Conservation (phyloP, 768 basidiomycete genomes). For the Tulasnella sp. region DNA sequence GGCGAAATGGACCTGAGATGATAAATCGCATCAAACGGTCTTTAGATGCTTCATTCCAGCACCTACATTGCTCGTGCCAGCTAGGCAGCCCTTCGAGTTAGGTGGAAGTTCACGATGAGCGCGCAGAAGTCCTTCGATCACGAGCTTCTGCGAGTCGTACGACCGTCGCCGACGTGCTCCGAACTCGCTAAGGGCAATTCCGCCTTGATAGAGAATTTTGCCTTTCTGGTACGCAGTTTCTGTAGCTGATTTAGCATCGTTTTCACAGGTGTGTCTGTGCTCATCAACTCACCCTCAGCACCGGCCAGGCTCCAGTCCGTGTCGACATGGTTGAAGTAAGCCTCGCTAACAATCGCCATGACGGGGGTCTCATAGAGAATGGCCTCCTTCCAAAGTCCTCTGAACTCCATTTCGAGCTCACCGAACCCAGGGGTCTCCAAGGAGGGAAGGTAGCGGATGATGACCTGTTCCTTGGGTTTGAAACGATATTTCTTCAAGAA, state of each 20-base stretch:
- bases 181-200: constrained; percentile 72
- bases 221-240: constrained; percentile 69
- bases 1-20: constrained; percentile 71
- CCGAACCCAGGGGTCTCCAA: constrained; percentile 31
- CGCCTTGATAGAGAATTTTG: constrained; percentile 44
- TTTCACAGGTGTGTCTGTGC: background rate
- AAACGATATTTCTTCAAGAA: constrained; percentile 62
- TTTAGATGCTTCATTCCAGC: background rate
- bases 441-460: constrained; percentile 47
- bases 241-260: constrained; percentile 24
- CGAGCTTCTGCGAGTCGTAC: constrained; percentile 61
- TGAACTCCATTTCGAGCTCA: constrained; percentile 55
- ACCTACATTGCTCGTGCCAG: constrained; percentile 83
- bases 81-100: constrained; percentile 38
- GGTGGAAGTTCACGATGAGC: constrained; percentile 40
- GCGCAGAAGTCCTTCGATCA: constrained; percentile 55
- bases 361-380: constrained; percentile 96
- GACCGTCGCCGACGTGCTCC: constrained; percentile 75
- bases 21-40: background rate
- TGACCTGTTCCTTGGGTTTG: constrained; percentile 56
- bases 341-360: constrained; percentile 85
- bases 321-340: constrained; percentile 64
- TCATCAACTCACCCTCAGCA: constrained; percentile 50
- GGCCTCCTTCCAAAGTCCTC: constrained; percentile 67
- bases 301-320: constrained; percentile 80